Evolutionary conservation across 2,329 filamentous ascomycete species (phyloP), one percentile per base, ranked within the genome.

Genomic region (Diaporthe sp.): DNA sequence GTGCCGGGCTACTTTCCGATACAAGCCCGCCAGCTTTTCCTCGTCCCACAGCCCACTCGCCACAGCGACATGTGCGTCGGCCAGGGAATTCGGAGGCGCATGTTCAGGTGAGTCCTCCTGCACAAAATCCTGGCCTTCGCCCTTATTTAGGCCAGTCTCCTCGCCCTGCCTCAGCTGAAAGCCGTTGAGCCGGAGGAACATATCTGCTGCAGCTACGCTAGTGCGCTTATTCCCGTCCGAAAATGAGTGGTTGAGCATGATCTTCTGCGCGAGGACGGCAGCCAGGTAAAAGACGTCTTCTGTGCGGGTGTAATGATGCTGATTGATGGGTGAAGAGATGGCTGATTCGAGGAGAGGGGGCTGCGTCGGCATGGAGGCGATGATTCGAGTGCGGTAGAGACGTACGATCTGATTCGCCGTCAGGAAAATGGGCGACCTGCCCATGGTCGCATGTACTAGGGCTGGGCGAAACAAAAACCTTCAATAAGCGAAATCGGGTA

Each of bases 161-260:
- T 49, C 2, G 7, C n/a, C 42, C 8, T 10, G 8, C 19, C 17
- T 65, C 4, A 71, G 51, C 7, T n/a, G 31, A 8, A 34, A 71
- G 49, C 67, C 67, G 10, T 71, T 57, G 2, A 39, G 22, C 39
- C 53, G 55, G 31, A 71, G 46, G 31, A 71, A 71, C 46, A 71
- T 57, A 7, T 71, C 67, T 9, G 67, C 67, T 6, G 67, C 67
- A 17, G 37, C 46, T 5, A 71, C 49, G 37, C 49, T 57, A 13
- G 22, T 71, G 34, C 67, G 67, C 22, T 71, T 71, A 44, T 71
- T 71, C 1, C 67, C 67, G 37, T 71, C 67, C 15, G 46, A 44
- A 15, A 53, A 71, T 0, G 46, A 53, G 31, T 71, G 67, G 9
- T 71, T 57, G 34, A 57, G 67, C 46, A 57, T 57, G 31, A 57